phyloP scores from a whole-genome alignment of 345 rosid species.

The Lumnitzera racemosa region DNA sequence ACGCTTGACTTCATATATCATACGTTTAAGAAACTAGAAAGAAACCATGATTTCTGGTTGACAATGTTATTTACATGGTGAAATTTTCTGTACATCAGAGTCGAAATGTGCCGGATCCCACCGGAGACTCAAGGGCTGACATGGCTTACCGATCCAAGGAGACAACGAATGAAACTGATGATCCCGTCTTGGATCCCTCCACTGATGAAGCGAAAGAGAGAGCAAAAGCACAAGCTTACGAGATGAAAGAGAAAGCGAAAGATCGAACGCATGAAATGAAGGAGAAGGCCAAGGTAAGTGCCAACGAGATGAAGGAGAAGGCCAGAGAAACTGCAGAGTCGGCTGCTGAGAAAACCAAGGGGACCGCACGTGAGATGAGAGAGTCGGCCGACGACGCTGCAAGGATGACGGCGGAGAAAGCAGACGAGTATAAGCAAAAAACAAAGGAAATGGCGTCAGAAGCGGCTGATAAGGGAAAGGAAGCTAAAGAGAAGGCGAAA shows the following conservation, averaged over 20 bases:
- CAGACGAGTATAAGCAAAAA: not conserved
- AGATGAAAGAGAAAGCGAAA: conserved; percentile 19
- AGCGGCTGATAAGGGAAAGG: conserved; percentile 9
- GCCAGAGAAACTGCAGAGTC: not conserved
- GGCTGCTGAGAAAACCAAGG: conserved; percentile 1
- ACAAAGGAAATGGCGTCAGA: conserved; percentile 6
- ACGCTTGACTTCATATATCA: too few species aligned
- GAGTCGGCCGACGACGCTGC: conserved; percentile 11
- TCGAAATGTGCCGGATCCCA: conserved; percentile 10
- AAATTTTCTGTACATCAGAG: conserved; percentile 12
- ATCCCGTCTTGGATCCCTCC: not conserved
- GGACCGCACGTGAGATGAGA: conserved; percentile 3
- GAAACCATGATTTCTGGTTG: not conserved
- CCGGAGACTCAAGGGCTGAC: conserved; percentile 14
- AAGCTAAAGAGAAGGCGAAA: conserved; percentile 4
- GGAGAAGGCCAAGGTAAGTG: conserved; percentile 17
- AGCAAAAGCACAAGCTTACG: conserved; percentile 4
- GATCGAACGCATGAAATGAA: conserved; percentile 12
- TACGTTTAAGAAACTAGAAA: not conserved
- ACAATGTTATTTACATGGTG: not conserved
- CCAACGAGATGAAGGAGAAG: conserved; percentile 14
- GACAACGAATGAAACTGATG: conserved; percentile 3
- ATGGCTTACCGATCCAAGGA: conserved; percentile 13
- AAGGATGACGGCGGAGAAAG: not conserved
- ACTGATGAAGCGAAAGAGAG: conserved; percentile 10